These are phyloP conservation scores for Coelastrella sp. DNA, from an alignment of 139 green algal species.

Conservation along the genomic window DNA sequence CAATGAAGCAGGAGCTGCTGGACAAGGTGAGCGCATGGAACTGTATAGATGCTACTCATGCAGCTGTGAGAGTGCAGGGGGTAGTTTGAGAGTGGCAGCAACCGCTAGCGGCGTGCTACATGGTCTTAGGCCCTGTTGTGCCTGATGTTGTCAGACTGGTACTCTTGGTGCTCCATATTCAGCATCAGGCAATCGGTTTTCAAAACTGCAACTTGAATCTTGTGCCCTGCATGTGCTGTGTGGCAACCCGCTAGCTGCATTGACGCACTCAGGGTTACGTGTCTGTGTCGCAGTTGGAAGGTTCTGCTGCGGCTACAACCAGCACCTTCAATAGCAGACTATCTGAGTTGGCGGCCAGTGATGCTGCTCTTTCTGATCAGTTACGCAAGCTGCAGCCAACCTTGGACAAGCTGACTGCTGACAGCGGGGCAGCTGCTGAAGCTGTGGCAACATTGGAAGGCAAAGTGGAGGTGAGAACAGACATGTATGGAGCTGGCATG, in stretches of 20 bases:
- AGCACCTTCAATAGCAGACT: neutral
- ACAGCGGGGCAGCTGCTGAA: neutral
- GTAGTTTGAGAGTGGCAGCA: neutral
- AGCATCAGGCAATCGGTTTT: neutral
- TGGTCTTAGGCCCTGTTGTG: neutral
- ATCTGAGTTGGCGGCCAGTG: neutral
- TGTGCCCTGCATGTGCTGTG: neutral
- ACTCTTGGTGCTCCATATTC: neutral
- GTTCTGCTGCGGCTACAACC: neutral
- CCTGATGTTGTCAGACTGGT: neutral
- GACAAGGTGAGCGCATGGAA: neutral
- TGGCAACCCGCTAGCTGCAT: neutral
- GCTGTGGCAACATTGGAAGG: neutral
- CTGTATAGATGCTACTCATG: neutral
- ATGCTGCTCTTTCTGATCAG: neutral
- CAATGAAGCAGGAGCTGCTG: conserved; percentile 17
- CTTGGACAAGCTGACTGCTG: neutral
- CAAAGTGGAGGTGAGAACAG: neutral
- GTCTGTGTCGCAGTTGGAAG: neutral
- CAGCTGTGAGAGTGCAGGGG: no score
- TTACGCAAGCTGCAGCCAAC: conserved; percentile 1
- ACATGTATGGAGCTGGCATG: neutral
- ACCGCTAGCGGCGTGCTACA: neutral
- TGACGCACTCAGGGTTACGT: neutral
- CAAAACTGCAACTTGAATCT: neutral